A percentile compares a stretch with the other conserved stretches of the same genome.
Conservation (phyloP, 2,329 filamentous ascomycete genomes). For the Thielaviopsis punctulata region DNA sequence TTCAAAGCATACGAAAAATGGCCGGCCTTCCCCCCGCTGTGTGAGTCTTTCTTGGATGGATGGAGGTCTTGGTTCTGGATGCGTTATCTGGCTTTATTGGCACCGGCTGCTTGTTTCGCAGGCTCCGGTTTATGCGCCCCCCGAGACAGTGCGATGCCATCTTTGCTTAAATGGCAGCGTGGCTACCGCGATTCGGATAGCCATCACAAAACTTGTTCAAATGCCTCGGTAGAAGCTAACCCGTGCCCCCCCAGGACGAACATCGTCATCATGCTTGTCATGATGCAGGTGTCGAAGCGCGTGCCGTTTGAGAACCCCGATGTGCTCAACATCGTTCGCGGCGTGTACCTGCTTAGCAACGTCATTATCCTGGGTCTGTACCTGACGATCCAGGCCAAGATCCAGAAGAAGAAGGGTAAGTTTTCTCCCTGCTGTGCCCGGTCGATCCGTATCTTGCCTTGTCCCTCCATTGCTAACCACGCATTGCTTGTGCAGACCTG, state of each 20-base stretch:
- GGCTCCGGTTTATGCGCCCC: conserved; percentile 3
- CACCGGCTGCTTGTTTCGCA: neutral
- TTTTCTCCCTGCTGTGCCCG: neutral
- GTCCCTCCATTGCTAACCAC: too few species aligned
- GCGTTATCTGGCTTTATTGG: neutral
- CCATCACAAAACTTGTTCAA: too few species aligned
- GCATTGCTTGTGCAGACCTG: conserved; percentile 46
- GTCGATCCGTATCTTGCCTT: too few species aligned
- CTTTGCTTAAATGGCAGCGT: neutral
- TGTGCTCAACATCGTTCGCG: conserved; percentile 39
- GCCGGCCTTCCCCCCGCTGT: conserved; percentile 14
- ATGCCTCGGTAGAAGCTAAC: too few species aligned
- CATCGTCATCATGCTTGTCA: conserved; percentile 83
- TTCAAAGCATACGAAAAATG: conserved; percentile 9
- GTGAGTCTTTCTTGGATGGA: conserved; percentile 12
- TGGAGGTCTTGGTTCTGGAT: neutral
- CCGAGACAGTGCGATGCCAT: neutral
- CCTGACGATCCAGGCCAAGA: conserved; percentile 65
- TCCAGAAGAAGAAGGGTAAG: conserved; percentile 95
- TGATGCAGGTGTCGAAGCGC: conserved; percentile 97
- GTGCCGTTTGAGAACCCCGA: conserved; percentile 77
- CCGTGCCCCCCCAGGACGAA: conserved; percentile 48
- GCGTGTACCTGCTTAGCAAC: conserved; percentile 43
- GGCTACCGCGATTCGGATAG: neutral
- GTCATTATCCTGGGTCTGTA: conserved; percentile 72